Evolutionary conservation across 2,329 filamentous ascomycete genomes (phyloP), one percentile per base, ranked within the genome.

Genomic region (Ophiostoma australiae): DNA sequence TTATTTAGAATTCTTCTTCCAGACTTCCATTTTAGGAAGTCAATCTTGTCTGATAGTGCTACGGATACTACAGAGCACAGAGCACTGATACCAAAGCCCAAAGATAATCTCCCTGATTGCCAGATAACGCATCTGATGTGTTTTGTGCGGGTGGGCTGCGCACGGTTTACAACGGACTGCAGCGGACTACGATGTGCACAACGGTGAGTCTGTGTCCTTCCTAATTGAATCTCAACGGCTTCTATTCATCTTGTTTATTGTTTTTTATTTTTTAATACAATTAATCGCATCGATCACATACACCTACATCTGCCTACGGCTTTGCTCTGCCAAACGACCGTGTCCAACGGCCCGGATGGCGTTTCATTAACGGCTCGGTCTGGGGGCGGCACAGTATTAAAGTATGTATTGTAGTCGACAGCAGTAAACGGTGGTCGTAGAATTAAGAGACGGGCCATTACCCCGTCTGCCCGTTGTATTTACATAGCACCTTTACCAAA

Each of bases 1-100:
- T 35, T n/a, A 35, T 65, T 65, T 65, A 37, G 61, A 65, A 65
- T 39, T 35, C 61, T 65, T 65, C 61, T 65, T 23, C 31, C 27
- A 20, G 61, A 65, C 61, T 65, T 65, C 61, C 61, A 11, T 37
- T 65, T 65, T 65, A n/a, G 61, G 61, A 17, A 39, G 61, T 35
- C 27, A 20, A 39, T 65, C 15, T 37, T 17, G 13, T n/a, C 17
- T 37, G 31, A 27, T 27, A 33, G 8, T 61, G 10, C 4, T 31
- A n/a, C n/a, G n/a, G n/a, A n/a, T n/a, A n/a, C n/a, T n/a, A n/a
- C n/a, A n/a, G n/a, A n/a, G n/a, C n/a, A n/a, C n/a, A n/a, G n/a
- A 7, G 6, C 6, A 52, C 44, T n/a, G 15, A 17, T 20, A 52
- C 48, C 6, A 52, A 23, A 52, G 48, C 37, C 37, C 41, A 44